Percentiles rank a stretch among this genome's conserved stretches.
phyloP scores from a whole-genome alignment of 2,329 filamentous ascomycete species.

The Beauveria scarabaeidicola region DNA sequence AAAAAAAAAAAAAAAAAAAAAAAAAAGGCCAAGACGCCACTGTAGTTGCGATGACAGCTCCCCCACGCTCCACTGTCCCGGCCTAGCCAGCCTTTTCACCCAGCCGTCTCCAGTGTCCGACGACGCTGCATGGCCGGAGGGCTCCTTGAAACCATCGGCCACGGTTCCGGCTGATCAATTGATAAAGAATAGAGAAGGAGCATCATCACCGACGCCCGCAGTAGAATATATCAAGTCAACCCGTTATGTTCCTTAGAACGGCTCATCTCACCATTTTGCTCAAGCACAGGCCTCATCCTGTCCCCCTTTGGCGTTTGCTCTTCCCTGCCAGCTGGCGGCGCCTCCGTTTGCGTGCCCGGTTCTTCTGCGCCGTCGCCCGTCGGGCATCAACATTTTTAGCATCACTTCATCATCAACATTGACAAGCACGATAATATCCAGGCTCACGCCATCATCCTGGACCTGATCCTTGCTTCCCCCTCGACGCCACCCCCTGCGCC shows the following conservation, averaged over 20 bases:
- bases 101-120: conserved; percentile 9
- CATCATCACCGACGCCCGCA: not conserved
- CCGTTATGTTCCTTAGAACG: no score
- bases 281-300: not conserved
- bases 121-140: not conserved
- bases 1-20: no score
- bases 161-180: not conserved
- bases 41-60: not conserved
- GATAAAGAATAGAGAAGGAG: not conserved
- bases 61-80: not conserved
- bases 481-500: not conserved
- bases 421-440: not conserved
- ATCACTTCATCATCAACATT: not conserved
- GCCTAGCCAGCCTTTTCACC: not conserved
- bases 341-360: not conserved
- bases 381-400: conserved; percentile 1
- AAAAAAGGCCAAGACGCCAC: not conserved
- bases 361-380: not conserved
- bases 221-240: not conserved
- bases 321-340: not conserved
- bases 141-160: not conserved
- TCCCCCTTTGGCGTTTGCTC: not conserved
- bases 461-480: not conserved
- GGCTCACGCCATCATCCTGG: conserved; percentile 1
- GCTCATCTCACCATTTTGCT: not conserved